Percentiles rank a stretch among this genome's conserved stretches.
Conservation (phyloP, 805 yeast species). For the Kazachstania viticola region DNA sequence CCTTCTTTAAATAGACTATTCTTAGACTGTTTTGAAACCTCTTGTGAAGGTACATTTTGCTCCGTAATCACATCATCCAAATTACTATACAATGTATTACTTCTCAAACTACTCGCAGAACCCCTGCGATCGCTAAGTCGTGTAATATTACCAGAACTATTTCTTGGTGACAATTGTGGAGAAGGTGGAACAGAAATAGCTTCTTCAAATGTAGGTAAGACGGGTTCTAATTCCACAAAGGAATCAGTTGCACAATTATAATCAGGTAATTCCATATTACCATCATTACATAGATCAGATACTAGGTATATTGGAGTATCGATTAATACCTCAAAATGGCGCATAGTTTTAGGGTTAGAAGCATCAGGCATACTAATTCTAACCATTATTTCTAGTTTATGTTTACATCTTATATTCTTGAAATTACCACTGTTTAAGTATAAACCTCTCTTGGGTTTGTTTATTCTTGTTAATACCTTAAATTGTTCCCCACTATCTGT, state of each 20-base stretch:
- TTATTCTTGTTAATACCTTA: slow-evolving; percentile 13
- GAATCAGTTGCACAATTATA: slow-evolving; percentile 14
- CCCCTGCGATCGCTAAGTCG: too few species aligned
- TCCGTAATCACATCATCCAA: too few species aligned
- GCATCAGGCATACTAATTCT: slow-evolving; percentile 53
- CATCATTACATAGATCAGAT: slow-evolving; percentile 32
- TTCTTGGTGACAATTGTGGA: slow-evolving; percentile 17
- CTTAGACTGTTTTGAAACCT: too few species aligned
- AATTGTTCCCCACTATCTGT: slow-evolving; percentile 4
- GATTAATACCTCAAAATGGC: slow-evolving; percentile 70
- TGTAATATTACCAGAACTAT: not conserved
- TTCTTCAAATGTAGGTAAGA: slow-evolving; percentile 54
- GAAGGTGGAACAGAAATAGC: slow-evolving; percentile 42
- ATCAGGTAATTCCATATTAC: slow-evolving; percentile 30
- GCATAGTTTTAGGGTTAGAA: slow-evolving; percentile 33
- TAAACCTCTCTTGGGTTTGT: slow-evolving; percentile 28
- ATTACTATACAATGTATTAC: too few species aligned
- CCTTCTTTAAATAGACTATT: too few species aligned
- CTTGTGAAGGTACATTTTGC: too few species aligned
- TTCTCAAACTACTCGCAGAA: too few species aligned
- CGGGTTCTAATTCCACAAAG: slow-evolving; percentile 4
- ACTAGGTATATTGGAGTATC: slow-evolving; percentile 59
- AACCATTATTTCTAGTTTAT: slow-evolving; percentile 58
- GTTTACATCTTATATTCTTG: slow-evolving; percentile 50
- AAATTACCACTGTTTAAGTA: slow-evolving; percentile 53